Evolutionary conservation across 129 eudicot genomes (phyloP).

Genomic region (Artemisia argyi): DNA sequence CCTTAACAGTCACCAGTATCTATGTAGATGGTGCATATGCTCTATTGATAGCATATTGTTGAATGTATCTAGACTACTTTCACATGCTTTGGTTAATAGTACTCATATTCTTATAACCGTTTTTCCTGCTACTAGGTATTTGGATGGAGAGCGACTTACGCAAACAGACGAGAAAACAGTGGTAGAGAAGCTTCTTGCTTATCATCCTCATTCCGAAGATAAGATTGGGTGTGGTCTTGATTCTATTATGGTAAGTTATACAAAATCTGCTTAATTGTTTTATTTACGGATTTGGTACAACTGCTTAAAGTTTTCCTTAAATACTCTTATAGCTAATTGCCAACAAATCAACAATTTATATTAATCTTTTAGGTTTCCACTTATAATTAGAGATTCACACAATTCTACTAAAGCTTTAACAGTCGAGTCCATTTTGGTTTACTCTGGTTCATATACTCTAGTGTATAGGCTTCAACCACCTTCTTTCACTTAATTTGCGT

Average conservation of each 20-base stretch:
- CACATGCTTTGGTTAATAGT: not conserved
- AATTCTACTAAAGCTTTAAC: not conserved
- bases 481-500: not conserved
- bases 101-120: not conserved
- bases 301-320: not conserved
- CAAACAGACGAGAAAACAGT: conserved; percentile 67
- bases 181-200: conserved; percentile 75
- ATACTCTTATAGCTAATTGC: not conserved
- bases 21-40: not conserved
- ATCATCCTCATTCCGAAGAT: conserved; percentile 84
- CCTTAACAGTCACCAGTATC: not conserved
- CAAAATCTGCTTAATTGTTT: not conserved
- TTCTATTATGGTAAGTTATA: conserved; percentile 73
- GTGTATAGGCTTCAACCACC: no score
- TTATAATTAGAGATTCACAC: not conserved
- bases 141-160: conserved; percentile 81
- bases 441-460: conserved; percentile 1
- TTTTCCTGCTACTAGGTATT: conserved; percentile 48
- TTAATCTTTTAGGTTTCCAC: not conserved
- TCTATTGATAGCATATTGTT: not conserved
- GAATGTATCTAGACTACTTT: not conserved
- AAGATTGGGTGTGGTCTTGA: conserved; percentile 89
- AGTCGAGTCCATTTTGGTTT: conserved; percentile 13
- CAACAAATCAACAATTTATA: not conserved
- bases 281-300: not conserved